These are phyloP conservation scores for Endocarpon pusillum DNA, from an alignment of 495 filamentous ascomycete genomes.

Conservation along the genomic window DNA sequence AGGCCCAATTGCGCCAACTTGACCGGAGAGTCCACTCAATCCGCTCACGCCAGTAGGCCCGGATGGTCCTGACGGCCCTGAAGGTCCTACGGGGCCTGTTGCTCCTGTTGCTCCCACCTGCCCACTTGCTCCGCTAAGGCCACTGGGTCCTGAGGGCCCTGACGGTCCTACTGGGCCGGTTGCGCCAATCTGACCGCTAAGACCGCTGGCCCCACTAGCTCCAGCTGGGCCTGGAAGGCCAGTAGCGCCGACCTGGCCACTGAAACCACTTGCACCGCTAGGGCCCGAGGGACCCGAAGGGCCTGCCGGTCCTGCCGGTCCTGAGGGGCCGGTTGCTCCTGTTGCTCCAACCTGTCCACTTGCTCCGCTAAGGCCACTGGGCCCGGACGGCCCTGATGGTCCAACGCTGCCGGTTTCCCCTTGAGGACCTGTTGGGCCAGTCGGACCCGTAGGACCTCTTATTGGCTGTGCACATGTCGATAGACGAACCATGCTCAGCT, in stretches of 20 bases:
- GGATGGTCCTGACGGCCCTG: neutral
- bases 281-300: neutral
- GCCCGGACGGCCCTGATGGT: neutral
- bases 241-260: too few species aligned
- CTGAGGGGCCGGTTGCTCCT: neutral
- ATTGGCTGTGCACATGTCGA: neutral
- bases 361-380: neutral
- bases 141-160: neutral
- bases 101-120: neutral
- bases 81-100: neutral
- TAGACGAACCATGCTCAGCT: neutral
- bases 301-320: neutral
- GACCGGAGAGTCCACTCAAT: neutral
- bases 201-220: neutral
- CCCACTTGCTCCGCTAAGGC: neutral
- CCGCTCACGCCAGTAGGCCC: neutral
- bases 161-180: neutral
- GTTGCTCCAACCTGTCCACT: neutral
- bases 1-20: neutral
- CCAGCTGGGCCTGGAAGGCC: neutral
- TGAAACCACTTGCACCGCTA: neutral
- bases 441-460: neutral
- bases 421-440: neutral
- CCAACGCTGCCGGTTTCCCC: neutral
- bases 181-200: neutral